Percentiles rank a stretch among this genome's conserved stretches.
Conservation (phyloP, 2,329 filamentous ascomycete species). For the Sporothrix brunneoviolacea region DNA sequence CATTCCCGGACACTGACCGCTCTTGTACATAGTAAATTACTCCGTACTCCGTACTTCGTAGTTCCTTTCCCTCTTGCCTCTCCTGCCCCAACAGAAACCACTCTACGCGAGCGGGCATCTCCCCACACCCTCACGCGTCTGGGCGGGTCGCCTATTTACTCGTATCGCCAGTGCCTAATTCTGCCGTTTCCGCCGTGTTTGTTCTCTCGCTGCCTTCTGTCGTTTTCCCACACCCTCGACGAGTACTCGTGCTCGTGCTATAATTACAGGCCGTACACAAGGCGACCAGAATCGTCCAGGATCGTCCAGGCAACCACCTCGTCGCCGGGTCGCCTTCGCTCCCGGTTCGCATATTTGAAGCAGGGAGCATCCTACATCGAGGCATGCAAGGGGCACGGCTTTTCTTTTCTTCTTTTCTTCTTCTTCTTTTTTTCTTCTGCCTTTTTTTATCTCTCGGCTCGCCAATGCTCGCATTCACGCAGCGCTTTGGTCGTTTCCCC, state of each 20-base stretch:
- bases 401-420: not conserved
- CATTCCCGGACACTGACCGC: not conserved
- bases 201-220: no score
- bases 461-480: no score
- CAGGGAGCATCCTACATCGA: not conserved
- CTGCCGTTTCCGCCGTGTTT: no score
- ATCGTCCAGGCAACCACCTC: slow-evolving; percentile 2
- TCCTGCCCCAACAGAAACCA: not conserved
- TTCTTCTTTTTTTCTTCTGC: not conserved
- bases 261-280: no score
- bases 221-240: no score
- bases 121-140: no score
- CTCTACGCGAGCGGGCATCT: slow-evolving; percentile 1
- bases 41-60: no score
- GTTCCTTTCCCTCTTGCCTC: not conserved
- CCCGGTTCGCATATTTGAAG: slow-evolving; percentile 5
- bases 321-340: not conserved
- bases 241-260: not conserved
- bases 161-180: not conserved
- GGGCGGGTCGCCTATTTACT: not conserved
- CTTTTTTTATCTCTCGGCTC: not conserved
- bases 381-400: not conserved
- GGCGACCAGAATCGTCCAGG: not conserved
- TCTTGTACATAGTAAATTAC: no score
- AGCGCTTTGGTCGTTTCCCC: no score